Evolutionary conservation across 2,329 filamentous ascomycete genomes (phyloP), one percentile per base, ranked within the genome.

Genomic region (Tothia fuscella): DNA sequence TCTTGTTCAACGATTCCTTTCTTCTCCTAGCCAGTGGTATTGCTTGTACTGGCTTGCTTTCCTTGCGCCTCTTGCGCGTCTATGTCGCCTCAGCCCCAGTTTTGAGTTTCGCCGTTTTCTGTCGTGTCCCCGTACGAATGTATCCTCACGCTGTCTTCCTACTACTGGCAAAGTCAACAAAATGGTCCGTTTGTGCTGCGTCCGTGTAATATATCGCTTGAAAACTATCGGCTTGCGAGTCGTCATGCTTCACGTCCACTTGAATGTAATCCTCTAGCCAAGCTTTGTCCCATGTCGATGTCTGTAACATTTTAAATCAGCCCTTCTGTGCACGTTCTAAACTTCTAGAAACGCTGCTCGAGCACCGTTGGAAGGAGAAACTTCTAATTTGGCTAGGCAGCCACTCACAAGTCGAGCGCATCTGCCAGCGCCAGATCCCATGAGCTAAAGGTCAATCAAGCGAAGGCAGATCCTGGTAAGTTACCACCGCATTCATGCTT

Each of bases 401-500:
- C 60, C 60, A 63, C 56, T 63, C 56, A 61, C 46, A 50, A 53
- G 52, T 54, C 56, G 52, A 55, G 55, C 52, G 57, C 57, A 60
- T 59, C 59, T 52, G 51, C 51, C 49, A 50, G 42, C 47, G 52
- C 48, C 48, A 58, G 54, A 55, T 56, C 53, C 53, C 54, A 50
- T 58, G 54, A 60, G 61, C 59, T 53, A 50, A 53, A 53, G 54
- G 56, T 56, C 50, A 57, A 12, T 9, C n/a, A 34, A 19, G 13
- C 39, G 39, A 29, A 31, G 16, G 56, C 49, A 40, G 51, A 55
- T 55, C 49, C 59, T 50, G 54, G 58, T 54, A 53, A 57, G 54
- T 59, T 58, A 61, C 59, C 60, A 63, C 59, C 54, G 59, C 60
- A 63, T 63, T 59, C n/a, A 60, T 63, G 59, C 59, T 60, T 58